These are phyloP conservation scores for Apophysomyces variabilis DNA, from an alignment of 371 early-diverging fungal species.

Conservation along the genomic window DNA sequence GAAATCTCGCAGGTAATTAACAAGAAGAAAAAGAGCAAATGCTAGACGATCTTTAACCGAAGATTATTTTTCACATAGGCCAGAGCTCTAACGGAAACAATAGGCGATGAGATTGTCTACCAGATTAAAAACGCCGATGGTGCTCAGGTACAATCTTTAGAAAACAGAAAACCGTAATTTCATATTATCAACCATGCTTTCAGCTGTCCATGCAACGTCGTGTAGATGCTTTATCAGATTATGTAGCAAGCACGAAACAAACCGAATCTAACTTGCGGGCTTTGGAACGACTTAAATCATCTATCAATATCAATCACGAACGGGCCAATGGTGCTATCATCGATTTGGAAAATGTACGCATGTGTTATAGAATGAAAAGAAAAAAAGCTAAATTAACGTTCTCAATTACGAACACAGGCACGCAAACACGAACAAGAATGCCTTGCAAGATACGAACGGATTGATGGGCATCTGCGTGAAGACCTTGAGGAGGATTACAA, in stretches of 20 bases:
- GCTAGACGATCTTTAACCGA: not conserved
- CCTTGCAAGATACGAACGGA: slow-evolving; percentile 33
- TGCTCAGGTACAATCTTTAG: slow-evolving; percentile 28
- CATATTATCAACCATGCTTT: not conserved
- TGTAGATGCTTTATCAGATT: slow-evolving; percentile 31
- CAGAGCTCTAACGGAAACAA: slow-evolving; percentile 32
- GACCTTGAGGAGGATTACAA: slow-evolving; percentile 42
- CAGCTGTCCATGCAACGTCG: slow-evolving; percentile 40
- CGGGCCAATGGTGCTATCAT: slow-evolving; percentile 45
- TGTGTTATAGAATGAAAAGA: not conserved
- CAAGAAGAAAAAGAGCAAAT: not conserved
- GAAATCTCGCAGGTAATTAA: slow-evolving; percentile 33
- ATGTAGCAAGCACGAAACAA: slow-evolving; percentile 34
- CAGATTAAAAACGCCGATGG: slow-evolving; percentile 38
- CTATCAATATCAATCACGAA: slow-evolving; percentile 40
- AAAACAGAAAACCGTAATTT: not conserved
- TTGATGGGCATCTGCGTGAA: slow-evolving; percentile 33
- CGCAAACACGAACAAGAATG: slow-evolving; percentile 30
- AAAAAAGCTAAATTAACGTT: not conserved
- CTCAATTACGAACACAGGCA: slow-evolving; percentile 20
- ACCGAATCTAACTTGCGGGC: slow-evolving; percentile 40
- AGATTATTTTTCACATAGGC: slow-evolving; percentile 12
- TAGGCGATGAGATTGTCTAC: slow-evolving; percentile 36
- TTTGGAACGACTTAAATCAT: slow-evolving; percentile 49
- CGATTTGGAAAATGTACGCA: slow-evolving; percentile 38